Conservation (phyloP, 768 basidiomycete species). For the Mycena galopus region DNA sequence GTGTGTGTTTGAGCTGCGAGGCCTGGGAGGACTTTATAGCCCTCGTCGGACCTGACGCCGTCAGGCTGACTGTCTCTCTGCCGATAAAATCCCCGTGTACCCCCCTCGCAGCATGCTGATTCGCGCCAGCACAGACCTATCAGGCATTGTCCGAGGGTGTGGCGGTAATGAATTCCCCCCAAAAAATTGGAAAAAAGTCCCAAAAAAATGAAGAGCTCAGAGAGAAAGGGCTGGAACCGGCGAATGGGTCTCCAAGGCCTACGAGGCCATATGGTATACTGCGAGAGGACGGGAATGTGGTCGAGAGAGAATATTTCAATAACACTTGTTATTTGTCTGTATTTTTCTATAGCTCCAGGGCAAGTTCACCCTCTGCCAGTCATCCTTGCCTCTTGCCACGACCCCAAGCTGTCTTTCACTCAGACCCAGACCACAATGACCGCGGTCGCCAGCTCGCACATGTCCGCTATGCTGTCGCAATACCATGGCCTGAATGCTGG, state of each 20-base stretch:
- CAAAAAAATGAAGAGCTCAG: neutral
- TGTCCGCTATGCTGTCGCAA: conserved; percentile 73
- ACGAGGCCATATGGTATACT: no score
- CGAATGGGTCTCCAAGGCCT: neutral
- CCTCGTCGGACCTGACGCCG: conserved; percentile 15
- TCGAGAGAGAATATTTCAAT: neutral
- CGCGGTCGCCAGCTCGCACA: conserved; percentile 66
- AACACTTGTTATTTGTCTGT: neutral
- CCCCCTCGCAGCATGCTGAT: conserved; percentile 15
- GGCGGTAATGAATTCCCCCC: neutral
- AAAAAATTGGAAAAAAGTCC: neutral
- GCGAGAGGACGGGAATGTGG: neutral
- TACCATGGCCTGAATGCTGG: conserved; percentile 64
- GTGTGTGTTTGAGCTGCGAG: conserved; percentile 23
- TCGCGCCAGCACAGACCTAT: conserved; percentile 24
- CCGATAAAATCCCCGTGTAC: conserved; percentile 13
- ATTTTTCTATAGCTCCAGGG: neutral
- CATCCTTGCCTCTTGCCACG: conserved; percentile 43
- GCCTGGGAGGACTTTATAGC: conserved; percentile 13
- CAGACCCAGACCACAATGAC: conserved; percentile 49
- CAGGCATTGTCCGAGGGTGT: conserved; percentile 19
- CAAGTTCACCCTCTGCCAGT: neutral
- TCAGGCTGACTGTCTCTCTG: neutral
- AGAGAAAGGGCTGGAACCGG: neutral
- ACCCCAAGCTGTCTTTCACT: conserved; percentile 64